Percentiles rank a stretch among this genome's conserved stretches.
Conservation (phyloP, 805 yeast species). For the Brettanomyces nanus region DNA sequence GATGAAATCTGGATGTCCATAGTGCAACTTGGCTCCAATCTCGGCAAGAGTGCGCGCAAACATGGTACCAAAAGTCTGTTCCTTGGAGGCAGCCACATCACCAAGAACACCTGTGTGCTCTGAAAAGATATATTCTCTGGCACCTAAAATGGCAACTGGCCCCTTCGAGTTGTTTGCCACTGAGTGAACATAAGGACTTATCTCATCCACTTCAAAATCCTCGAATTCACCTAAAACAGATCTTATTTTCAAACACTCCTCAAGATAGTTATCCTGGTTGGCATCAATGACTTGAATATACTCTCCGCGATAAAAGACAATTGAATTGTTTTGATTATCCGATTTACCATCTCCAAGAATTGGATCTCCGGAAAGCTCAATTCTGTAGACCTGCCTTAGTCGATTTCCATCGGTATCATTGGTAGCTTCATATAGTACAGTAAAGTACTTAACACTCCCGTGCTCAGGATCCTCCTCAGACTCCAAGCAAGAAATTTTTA, state of each 20-base stretch:
- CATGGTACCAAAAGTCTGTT: conserved; percentile 92
- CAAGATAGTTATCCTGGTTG: conserved; percentile 90
- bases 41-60: conserved; percentile 91
- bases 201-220: conserved; percentile 36
- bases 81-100: conserved; percentile 96
- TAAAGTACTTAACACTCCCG: conserved; percentile 37
- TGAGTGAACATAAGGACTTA: conserved; percentile 20
- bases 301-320: conserved; percentile 87
- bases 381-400: conserved; percentile 40
- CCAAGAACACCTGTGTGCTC: conserved; percentile 90
- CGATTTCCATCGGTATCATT: conserved; percentile 43
- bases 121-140: conserved; percentile 89
- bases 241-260: conserved; percentile 87
- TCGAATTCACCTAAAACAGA: conserved; percentile 88
- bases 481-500: conserved; percentile 47
- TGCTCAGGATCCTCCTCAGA: conserved; percentile 37
- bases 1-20: conserved; percentile 94
- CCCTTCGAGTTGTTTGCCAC: conserved; percentile 41
- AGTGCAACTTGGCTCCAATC: conserved; percentile 90
- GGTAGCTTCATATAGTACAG: conserved; percentile 61
- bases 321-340: conserved; percentile 85
- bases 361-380: conserved; percentile 88
- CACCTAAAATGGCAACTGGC: conserved; percentile 91
- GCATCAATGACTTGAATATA: conserved; percentile 94
- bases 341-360: conserved; percentile 95